These are phyloP conservation scores for Ligustrum vulgare DNA, from an alignment of 257 asterid species.

Conservation along the genomic window DNA sequence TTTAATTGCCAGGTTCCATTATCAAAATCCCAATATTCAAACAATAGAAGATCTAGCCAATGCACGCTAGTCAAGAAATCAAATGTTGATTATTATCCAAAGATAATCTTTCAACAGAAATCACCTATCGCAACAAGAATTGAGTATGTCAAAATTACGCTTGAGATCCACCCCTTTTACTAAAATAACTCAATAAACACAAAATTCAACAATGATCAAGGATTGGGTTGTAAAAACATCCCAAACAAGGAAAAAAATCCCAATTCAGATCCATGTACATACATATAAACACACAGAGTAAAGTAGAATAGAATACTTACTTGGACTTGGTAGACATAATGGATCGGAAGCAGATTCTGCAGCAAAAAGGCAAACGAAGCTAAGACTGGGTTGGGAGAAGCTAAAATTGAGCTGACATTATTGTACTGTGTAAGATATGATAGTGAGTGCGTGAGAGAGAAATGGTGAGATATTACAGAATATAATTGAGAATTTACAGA, in stretches of 20 bases:
- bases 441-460: neutral
- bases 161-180: neutral
- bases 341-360: neutral
- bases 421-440: neutral
- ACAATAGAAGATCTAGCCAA: neutral
- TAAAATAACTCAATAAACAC: neutral
- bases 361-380: neutral
- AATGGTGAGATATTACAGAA: too few species aligned
- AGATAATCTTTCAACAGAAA: neutral
- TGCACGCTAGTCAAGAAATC: neutral
- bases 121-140: neutral
- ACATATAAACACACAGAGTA: neutral
- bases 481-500: neutral
- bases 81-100: neutral
- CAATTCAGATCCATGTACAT: conserved; percentile 30
- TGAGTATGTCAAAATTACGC: neutral
- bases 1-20: neutral
- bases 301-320: conserved; percentile 26
- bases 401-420: neutral
- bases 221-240: neutral
- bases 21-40: neutral
- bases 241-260: neutral
- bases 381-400: neutral
- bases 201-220: neutral
- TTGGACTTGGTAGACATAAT: conserved; percentile 40